Base-by-base conservation (phyloP, 106 monocot species). In the Iris macrosiphon region DNA sequence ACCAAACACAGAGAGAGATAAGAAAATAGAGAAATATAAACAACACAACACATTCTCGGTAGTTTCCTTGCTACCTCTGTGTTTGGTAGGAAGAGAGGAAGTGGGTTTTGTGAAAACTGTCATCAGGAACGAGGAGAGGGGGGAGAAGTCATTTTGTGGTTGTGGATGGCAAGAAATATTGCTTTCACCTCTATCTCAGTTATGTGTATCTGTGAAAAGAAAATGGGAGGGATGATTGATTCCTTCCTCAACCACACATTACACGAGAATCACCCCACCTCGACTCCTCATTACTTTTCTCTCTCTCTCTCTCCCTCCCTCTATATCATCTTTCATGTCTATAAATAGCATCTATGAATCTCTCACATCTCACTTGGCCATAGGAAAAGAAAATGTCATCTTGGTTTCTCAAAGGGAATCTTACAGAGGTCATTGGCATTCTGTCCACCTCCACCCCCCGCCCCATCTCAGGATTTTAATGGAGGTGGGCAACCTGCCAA, bases 401-500 rank as follows among this genome's bases (percentile, higher is more conserved):
- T 79, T 54, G 75, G 75, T 70, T 85, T 85, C 26, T 57, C 79
- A 61, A 79, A 66, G 85, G 22, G 72, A 48, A 1, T 56, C 79
- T 69, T 35, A 54, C 85, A 67, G 69, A 65, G 64, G 31, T 72
- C 41, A 34, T 79, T 85, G 85, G 85, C 85, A 85, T 79, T 79
- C 85, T 85, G 85, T 85, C 85, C 85, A 85, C 85, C 85, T 85
- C 85, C 75, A 59, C 15, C 5, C 24, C 17, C 7, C 2, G 27
- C 2, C 7, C 16, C 7, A 55, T 11, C 29, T 25, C 2, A 50
- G 24, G 20, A 52, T 2, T 6, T 15, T 30, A 19, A 53, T 68
- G 79, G 85, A 85, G 85, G 85, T 83, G 83, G 78, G 63, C 83
- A 83, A 58, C 56, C 73, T 83, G 83, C 83, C 83, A 83, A 83